Percentiles rank a stretch among this genome's conserved stretches.
phyloP scores from a whole-genome alignment of 345 rosid genomes.

The Alliaria petiolata region DNA sequence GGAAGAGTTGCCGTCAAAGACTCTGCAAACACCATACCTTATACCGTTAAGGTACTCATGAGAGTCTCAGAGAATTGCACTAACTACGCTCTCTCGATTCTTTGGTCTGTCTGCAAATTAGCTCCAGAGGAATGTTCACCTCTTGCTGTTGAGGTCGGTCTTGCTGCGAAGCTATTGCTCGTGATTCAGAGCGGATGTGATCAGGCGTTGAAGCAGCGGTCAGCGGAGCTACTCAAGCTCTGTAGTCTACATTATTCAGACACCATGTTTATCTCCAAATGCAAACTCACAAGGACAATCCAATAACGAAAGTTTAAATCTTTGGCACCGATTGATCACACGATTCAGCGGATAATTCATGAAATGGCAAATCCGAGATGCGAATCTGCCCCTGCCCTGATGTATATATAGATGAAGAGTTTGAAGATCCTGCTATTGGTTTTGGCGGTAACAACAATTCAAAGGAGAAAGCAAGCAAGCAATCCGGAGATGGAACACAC shows the following conservation, averaged over 20 bases:
- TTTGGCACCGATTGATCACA: background rate
- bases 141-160: constrained; percentile 54
- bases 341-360: background rate
- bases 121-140: constrained; percentile 59
- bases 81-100: constrained; percentile 43
- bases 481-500: constrained; percentile 4
- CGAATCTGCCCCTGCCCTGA: constrained; percentile 21
- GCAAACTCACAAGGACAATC: constrained; percentile 62
- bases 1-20: constrained; percentile 62
- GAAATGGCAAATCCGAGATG: constrained; percentile 11
- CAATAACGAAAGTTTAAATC: constrained; percentile 34
- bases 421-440: constrained; percentile 14
- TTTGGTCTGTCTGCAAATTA: constrained; percentile 58
- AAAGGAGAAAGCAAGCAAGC: background rate
- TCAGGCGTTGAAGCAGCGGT: constrained; percentile 50
- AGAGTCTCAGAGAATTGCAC: constrained; percentile 60
- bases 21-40: constrained; percentile 47
- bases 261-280: constrained; percentile 60
- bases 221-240: constrained; percentile 61
- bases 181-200: constrained; percentile 68
- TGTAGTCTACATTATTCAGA: constrained; percentile 63
- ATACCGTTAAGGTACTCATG: constrained; percentile 50
- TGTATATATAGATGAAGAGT: constrained; percentile 26
- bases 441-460: background rate
- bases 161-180: constrained; percentile 58